phyloP scores from a whole-genome alignment of 2,329 filamentous ascomycete genomes.

The Ophiosphaerella narmari region DNA sequence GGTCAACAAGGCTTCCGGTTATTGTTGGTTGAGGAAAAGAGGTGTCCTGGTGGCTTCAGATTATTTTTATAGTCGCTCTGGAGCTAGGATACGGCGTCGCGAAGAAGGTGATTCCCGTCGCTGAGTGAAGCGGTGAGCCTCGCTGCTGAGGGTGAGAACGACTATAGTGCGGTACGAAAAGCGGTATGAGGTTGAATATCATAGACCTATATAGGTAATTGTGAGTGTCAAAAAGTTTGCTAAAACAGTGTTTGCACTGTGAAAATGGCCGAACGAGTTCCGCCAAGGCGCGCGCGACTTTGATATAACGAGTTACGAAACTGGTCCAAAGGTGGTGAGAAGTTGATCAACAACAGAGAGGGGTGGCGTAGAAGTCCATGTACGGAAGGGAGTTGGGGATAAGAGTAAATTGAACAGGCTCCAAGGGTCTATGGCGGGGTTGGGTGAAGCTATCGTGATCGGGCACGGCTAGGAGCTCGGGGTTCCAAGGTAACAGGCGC shows the following conservation, averaged over 20 bases:
- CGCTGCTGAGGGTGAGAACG: constrained; percentile 3
- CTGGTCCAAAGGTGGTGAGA: background rate
- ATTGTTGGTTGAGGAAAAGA: constrained; percentile 1
- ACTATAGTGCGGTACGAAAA: background rate
- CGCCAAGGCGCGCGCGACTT: background rate
- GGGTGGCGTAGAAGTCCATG: background rate
- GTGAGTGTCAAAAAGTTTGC: background rate
- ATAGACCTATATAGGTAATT: background rate
- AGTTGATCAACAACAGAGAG: background rate
- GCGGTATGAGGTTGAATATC: background rate
- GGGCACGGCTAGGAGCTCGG: constrained; percentile 17
- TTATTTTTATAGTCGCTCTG: constrained; percentile 11
- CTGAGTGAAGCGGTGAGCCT: constrained; percentile 10
- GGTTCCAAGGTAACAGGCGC: constrained; percentile 1
- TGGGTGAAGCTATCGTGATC: constrained; percentile 14
- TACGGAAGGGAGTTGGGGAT: background rate
- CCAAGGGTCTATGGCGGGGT: constrained; percentile 4
- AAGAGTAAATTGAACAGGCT: constrained; percentile 1
- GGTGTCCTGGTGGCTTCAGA: background rate
- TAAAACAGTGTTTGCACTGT: background rate
- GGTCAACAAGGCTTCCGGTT: constrained; percentile 8
- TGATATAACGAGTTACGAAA: background rate
- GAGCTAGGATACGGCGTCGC: constrained; percentile 7
- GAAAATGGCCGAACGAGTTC: background rate
- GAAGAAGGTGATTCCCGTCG: constrained; percentile 4